Evolutionary conservation across 2,329 filamentous ascomycete species (phyloP), one percentile per base, ranked within the genome.

Genomic region (Trichoderma koningiopsis): DNA sequence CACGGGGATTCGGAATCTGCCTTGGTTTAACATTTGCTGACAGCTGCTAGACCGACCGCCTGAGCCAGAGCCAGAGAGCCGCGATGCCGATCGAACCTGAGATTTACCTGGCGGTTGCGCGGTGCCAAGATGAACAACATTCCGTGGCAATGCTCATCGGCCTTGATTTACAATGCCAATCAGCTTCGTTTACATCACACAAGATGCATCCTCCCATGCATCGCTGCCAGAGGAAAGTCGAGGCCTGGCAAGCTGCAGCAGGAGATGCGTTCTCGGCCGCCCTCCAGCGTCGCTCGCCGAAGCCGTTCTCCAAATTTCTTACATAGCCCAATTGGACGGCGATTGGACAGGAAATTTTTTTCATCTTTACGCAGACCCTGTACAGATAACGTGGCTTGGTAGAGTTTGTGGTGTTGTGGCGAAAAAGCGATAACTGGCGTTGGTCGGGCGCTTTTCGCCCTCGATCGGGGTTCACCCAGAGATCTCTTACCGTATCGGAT

Each of bases 381-480:
- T 68, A 52, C 47, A 68, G 47, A 68, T 33, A 68, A 68, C 58
- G 66, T 68, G 66, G 66, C 57, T 52, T 35, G 61, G 61, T 35
- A 56, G 24, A 7, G 66, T 61, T 49, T 53, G 49, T 68, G 66
- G 66, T 68, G 66, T 68, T 68, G 66, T 68, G 66, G 66, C 66
- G 13, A 49, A 68, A 61, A 62, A 49, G 24, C 43, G 58, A 68
- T 27, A 55, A 47, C 53, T 47, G n/a, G 29, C 52, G 62, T 47
- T 59, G 57, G 27, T 33, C 52, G 62, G 63, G 63, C 53, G n/a
- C 56, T 37, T 58, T 37, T 58, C 56, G 56, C 56, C 56, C 53
- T 57, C 37, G 63, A 66, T 66, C 40, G 53, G 63, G 53, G 19
- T 66, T 64, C 19, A 56, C 58, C 7, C 19, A 37, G 29, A 55